Percentiles rank a stretch among this genome's conserved stretches.
Evolutionary conservation across 2,329 filamentous ascomycete genomes (phyloP).

Genomic region (Sodiomyces alkalinus): DNA sequence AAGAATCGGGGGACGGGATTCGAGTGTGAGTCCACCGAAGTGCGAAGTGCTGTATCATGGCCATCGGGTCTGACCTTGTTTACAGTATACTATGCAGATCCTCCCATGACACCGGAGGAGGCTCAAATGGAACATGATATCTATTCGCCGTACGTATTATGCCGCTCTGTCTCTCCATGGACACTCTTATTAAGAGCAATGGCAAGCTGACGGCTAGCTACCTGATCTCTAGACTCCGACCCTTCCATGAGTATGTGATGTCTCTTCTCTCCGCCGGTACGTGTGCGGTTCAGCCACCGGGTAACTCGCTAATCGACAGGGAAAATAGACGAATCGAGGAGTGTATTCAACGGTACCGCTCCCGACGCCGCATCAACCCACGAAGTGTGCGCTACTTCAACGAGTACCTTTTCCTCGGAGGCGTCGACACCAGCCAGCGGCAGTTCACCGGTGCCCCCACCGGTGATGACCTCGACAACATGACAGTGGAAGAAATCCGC

Average conservation of each 20-base stretch:
- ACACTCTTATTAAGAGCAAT: no score
- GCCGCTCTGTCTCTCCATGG: neutral
- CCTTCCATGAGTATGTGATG: conserved; percentile 49
- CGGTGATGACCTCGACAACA: conserved; percentile 23
- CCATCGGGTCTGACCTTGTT: conserved; percentile 6
- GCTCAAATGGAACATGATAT: conserved; percentile 47
- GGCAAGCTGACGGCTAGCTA: no score
- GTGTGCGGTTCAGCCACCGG: no score
- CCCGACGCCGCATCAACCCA: conserved; percentile 56
- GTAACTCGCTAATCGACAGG: no score
- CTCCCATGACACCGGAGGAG: conserved; percentile 59
- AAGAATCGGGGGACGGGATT: conserved; percentile 47
- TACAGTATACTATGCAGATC: conserved; percentile 65
- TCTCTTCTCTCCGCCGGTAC: no score
- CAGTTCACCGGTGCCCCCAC: conserved; percentile 40
- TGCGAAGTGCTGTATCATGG: neutral
- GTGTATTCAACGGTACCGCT: conserved; percentile 69
- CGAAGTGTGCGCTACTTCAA: conserved; percentile 51
- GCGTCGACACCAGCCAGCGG: conserved; percentile 45
- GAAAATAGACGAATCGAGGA: conserved; percentile 58
- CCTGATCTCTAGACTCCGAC: conserved; percentile 32
- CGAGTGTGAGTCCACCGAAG: conserved; percentile 33
- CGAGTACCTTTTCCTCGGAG: conserved; percentile 72
- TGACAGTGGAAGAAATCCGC: conserved; percentile 51
- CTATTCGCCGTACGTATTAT: conserved; percentile 50